Conservation (phyloP, 345 rosid genomes). For the Gossypium mustelinum region DNA sequence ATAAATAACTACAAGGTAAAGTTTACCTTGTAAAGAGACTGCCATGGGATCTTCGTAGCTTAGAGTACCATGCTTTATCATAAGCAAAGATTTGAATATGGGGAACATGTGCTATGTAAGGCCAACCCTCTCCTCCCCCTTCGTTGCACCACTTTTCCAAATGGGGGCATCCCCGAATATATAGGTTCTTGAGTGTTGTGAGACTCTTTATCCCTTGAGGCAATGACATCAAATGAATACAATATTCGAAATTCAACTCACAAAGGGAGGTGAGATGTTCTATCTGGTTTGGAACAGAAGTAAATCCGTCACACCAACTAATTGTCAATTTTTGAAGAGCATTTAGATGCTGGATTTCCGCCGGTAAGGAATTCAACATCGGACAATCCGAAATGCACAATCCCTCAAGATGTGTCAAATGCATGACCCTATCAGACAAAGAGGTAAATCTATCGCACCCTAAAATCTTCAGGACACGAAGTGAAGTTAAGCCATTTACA, state of each 20-base stretch:
- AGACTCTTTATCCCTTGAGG: slow-evolving; percentile 5
- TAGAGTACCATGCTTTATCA: background rate
- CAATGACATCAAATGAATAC: background rate
- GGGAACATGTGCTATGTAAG: slow-evolving; percentile 2
- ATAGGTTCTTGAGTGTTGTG: background rate
- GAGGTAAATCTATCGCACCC: background rate
- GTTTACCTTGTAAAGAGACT: background rate
- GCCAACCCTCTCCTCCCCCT: slow-evolving; percentile 10
- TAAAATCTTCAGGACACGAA: background rate
- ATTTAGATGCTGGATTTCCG: background rate
- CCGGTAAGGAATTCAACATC: background rate
- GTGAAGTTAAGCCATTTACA: background rate
- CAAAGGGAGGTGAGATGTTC: slow-evolving; percentile 8
- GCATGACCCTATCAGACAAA: background rate
- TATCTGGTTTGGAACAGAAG: background rate
- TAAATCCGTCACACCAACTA: background rate
- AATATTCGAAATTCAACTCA: background rate
- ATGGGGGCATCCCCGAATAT: background rate
- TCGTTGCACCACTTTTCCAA: background rate
- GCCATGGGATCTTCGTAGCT: background rate
- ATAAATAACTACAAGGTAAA: background rate
- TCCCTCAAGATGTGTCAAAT: background rate
- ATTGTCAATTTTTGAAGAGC: background rate
- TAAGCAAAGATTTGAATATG: background rate
- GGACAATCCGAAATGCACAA: background rate